A percentile compares a stretch with the other conserved stretches of the same genome.
Conservation (phyloP, 352 stramenopile species). For the Pythium biforme region DNA sequence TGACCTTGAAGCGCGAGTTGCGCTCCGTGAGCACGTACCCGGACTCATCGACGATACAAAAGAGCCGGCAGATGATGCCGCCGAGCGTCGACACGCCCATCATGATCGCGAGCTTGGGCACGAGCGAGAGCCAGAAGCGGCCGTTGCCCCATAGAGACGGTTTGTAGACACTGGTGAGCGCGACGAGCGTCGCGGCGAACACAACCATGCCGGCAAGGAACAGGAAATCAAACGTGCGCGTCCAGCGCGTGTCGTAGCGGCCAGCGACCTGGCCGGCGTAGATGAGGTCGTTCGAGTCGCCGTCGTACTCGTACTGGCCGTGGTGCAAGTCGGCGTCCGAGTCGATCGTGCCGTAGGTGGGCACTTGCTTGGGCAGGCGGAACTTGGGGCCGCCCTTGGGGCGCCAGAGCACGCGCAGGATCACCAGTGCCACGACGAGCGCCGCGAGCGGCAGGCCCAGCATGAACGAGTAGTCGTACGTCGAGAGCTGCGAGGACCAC, state of each 20-base stretch:
- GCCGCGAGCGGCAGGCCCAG: conserved; percentile 60
- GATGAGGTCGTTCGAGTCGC: conserved; percentile 80
- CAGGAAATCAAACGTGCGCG: conserved; percentile 79
- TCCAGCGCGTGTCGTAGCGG: conserved; percentile 83
- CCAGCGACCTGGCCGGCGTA: conserved; percentile 77
- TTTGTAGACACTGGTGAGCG: conserved; percentile 63
- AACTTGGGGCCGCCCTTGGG: conserved; percentile 75
- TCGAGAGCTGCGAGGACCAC: conserved; percentile 62
- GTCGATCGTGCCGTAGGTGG: conserved; percentile 71
- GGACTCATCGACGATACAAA: conserved; percentile 75
- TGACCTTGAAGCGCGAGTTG: conserved; percentile 84
- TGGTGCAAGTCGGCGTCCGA: conserved; percentile 46
- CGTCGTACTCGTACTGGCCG: conserved; percentile 71
- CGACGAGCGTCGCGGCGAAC: conserved; percentile 47
- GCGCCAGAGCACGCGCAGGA: conserved; percentile 76
- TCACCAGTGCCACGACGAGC: conserved; percentile 51
- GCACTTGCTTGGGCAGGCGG: conserved; percentile 71
- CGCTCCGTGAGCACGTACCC: conserved; percentile 88
- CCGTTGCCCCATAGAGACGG: conserved; percentile 57
- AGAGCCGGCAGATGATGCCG: conserved; percentile 75
- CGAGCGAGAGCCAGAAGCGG: conserved; percentile 78
- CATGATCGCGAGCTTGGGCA: conserved; percentile 82
- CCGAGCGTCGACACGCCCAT: conserved; percentile 73
- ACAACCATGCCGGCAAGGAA: conserved; percentile 71
- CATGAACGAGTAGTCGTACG: conserved; percentile 64